phyloP scores from a whole-genome alignment of 495 filamentous ascomycete species.

The Tuber magnatum region DNA sequence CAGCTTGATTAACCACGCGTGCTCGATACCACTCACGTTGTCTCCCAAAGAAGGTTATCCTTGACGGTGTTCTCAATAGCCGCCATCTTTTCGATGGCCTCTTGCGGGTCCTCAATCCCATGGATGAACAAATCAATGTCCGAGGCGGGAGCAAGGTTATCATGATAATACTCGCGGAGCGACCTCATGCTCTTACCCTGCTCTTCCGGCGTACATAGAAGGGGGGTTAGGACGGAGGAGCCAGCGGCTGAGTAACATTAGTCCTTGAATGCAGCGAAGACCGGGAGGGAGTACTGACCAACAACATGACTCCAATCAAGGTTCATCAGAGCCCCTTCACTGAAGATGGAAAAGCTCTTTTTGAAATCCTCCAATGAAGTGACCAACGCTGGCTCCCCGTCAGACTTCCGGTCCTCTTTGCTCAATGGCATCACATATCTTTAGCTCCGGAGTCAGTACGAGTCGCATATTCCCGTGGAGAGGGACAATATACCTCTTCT shows the following conservation, averaged over 20 bases:
- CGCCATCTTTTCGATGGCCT: slow-evolving; percentile 73
- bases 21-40: slow-evolving; percentile 44
- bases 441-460: slow-evolving; percentile 6
- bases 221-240: slow-evolving; percentile 64
- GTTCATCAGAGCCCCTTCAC: slow-evolving; percentile 52
- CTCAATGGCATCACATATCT: slow-evolving; percentile 63
- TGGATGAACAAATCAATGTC: slow-evolving; percentile 83
- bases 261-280: slow-evolving; percentile 46
- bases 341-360: slow-evolving; percentile 70
- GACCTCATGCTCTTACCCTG: slow-evolving; percentile 57
- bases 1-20: background rate
- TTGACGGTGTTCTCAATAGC: slow-evolving; percentile 63
- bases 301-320: slow-evolving; percentile 27
- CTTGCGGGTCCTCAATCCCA: slow-evolving; percentile 59
- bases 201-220: slow-evolving; percentile 62
- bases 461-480: background rate
- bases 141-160: slow-evolving; percentile 68
- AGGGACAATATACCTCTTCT: slow-evolving; percentile 44
- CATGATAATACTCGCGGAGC: slow-evolving; percentile 68
- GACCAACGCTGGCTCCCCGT: slow-evolving; percentile 60
- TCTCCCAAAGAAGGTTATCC: slow-evolving; percentile 66
- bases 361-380: slow-evolving; percentile 59
- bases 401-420: slow-evolving; percentile 51
- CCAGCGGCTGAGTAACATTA: slow-evolving; percentile 67
- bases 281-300: slow-evolving; percentile 25